These are phyloP conservation scores for Camillea tinctor DNA, from an alignment of 2,329 filamentous ascomycete genomes.

Conservation along the genomic window DNA sequence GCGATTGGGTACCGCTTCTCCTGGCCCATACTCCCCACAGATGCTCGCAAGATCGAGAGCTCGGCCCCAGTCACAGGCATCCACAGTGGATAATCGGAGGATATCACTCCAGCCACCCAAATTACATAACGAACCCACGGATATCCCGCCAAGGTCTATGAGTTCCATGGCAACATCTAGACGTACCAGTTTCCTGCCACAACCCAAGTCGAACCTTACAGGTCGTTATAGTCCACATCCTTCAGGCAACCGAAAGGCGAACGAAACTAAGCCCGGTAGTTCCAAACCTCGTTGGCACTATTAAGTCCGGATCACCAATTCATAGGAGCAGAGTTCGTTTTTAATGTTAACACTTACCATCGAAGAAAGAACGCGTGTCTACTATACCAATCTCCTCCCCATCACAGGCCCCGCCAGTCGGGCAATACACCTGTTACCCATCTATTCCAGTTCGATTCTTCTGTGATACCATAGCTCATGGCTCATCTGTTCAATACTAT, in stretches of 20 bases:
- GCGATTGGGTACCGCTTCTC: conserved; percentile 43
- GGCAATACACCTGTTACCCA: not conserved
- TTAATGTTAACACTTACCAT: not conserved
- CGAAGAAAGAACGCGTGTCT: not conserved
- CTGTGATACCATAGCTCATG: not conserved
- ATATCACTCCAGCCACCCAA: conserved; percentile 52
- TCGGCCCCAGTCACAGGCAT: conserved; percentile 42
- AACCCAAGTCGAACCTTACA: conserved; percentile 39
- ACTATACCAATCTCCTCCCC: not conserved
- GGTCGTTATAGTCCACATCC: conserved; percentile 51
- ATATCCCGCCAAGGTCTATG: conserved; percentile 45
- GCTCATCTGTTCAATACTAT: not conserved
- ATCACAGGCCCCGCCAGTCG: not conserved
- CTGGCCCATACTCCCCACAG: conserved; percentile 48
- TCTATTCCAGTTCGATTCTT: not conserved
- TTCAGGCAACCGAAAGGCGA: conserved; percentile 10
- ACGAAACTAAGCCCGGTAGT: not conserved
- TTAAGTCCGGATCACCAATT: conserved; percentile 17
- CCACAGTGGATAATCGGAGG: conserved; percentile 48
- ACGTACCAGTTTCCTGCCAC: conserved; percentile 55
- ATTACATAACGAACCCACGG: conserved; percentile 30
- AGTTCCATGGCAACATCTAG: conserved; percentile 55
- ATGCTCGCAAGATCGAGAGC: conserved; percentile 45
- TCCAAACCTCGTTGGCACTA: conserved; percentile 51
- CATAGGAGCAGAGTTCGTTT: not conserved